Evolutionary conservation across 352 stramenopile genomes (phyloP).

Genomic region (Globisporangium lucens): DNA sequence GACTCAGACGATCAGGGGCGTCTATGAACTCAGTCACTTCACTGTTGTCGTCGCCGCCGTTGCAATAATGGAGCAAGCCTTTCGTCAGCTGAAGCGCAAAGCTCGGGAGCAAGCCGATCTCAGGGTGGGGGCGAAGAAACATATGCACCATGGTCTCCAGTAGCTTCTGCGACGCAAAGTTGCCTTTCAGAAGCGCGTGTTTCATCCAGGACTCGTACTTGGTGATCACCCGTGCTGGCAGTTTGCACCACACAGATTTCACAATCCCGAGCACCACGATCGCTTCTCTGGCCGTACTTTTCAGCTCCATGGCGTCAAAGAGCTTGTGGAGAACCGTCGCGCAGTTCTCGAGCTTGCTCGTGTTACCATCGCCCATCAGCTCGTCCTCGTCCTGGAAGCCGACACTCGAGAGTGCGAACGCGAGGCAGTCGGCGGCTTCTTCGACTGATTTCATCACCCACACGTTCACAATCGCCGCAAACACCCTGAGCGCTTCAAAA

Average conservation of each 20-base stretch:
- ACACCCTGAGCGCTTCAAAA: slow-evolving; percentile 16
- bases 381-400: slow-evolving; percentile 21
- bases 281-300: slow-evolving; percentile 16
- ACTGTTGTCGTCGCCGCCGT: slow-evolving; percentile 21
- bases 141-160: slow-evolving; percentile 32
- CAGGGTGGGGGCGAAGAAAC: slow-evolving; percentile 29
- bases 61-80: slow-evolving; percentile 33
- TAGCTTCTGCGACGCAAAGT: slow-evolving; percentile 22
- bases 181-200: slow-evolving; percentile 15
- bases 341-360: slow-evolving; percentile 25
- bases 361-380: slow-evolving; percentile 11
- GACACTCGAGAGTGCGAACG: slow-evolving; percentile 11
- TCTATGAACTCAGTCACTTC: slow-evolving; percentile 10
- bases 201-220: slow-evolving; percentile 33
- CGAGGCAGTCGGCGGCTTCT: slow-evolving; percentile 21
- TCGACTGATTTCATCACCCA: slow-evolving; percentile 24
- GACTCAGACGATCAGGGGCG: slow-evolving; percentile 17
- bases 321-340: slow-evolving; percentile 23
- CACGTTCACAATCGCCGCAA: slow-evolving; percentile 16
- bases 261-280: slow-evolving; percentile 17
- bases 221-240: slow-evolving; percentile 12
- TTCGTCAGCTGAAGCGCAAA: slow-evolving; percentile 32
- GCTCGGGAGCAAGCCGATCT: slow-evolving; percentile 16
- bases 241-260: slow-evolving; percentile 21
- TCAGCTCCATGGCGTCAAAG: slow-evolving; percentile 19